Evolutionary conservation across 495 filamentous ascomycete species (phyloP).

Genomic region (Trichoderma parareesei): DNA sequence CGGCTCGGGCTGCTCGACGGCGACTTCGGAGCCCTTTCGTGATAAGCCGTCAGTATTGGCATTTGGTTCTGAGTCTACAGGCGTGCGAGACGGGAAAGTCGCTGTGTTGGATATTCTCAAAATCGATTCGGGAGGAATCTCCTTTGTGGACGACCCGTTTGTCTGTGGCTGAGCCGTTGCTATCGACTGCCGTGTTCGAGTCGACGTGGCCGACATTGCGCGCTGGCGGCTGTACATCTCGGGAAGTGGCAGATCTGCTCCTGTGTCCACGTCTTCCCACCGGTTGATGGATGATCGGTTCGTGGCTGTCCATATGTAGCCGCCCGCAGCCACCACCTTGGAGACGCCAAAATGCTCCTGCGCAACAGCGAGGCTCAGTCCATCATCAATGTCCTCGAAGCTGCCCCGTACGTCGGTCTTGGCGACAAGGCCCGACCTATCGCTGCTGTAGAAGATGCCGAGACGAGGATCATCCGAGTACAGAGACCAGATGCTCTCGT

Average conservation of each 20-base stretch:
- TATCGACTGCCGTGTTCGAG: conserved; percentile 23
- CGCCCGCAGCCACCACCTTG: conserved; percentile 72
- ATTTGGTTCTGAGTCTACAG: conserved; percentile 27
- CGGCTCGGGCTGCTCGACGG: conserved; percentile 50
- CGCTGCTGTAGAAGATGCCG: conserved; percentile 86
- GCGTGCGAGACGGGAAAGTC: conserved; percentile 46
- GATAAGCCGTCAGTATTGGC: conserved; percentile 27
- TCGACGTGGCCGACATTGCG: conserved; percentile 37
- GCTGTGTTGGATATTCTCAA: conserved; percentile 79
- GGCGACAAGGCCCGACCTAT: conserved; percentile 82
- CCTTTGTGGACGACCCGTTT: conserved; percentile 41
- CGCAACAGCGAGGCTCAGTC: conserved; percentile 75
- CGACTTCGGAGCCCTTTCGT: conserved; percentile 49
- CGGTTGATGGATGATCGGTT: conserved; percentile 91
- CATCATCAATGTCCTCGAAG: conserved; percentile 72
- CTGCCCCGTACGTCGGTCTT: conserved; percentile 82
- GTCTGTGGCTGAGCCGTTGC: conserved; percentile 10
- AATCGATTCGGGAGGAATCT: conserved; percentile 68
- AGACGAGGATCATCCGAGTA: conserved; percentile 82
- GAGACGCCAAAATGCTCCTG: conserved; percentile 87
- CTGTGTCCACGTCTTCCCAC: conserved; percentile 82
- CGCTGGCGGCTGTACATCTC: conserved; percentile 50
- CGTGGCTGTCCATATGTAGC: conserved; percentile 90
- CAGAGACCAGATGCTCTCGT: conserved; percentile 94
- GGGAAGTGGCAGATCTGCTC: conserved; percentile 41